A percentile compares a stretch with the other conserved stretches of the same genome.
phyloP scores from a whole-genome alignment of 1,284 basidiomycete genomes.

The Cerioporus squamosus region DNA sequence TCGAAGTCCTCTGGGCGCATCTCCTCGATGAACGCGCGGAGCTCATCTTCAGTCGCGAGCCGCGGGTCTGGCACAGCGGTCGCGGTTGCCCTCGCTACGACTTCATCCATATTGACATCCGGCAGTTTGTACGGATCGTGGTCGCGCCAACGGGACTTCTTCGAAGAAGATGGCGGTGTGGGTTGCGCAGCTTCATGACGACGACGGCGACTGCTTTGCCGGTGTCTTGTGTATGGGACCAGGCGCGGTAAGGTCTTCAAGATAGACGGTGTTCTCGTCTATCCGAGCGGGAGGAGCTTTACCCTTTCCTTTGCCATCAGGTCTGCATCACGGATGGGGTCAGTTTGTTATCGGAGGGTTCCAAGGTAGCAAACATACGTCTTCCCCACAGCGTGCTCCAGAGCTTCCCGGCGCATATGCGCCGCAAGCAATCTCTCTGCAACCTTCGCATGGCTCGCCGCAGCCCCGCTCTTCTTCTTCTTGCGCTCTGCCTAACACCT shows the following conservation, averaged over 20 bases:
- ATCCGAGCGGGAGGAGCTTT: conserved; percentile 50
- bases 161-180: conserved; percentile 54
- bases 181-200: conserved; percentile 40
- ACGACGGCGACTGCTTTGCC: conserved; percentile 39
- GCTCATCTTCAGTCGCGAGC: conserved; percentile 92
- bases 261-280: conserved; percentile 77
- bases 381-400: conserved; percentile 68
- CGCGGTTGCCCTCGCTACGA: conserved; percentile 61
- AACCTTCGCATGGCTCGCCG: conserved; percentile 79
- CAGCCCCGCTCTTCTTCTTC: conserved; percentile 88
- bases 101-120: conserved; percentile 67
- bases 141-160: conserved; percentile 66
- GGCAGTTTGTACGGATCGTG: conserved; percentile 88
- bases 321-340: conserved; percentile 1
- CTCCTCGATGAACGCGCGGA: conserved; percentile 89
- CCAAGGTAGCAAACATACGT: conserved; percentile 13
- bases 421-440: conserved; percentile 94
- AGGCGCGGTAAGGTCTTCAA: conserved; percentile 79
- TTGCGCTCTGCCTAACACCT: conserved; percentile 76
- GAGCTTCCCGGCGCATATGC: conserved; percentile 89
- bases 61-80: conserved; percentile 79
- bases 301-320: conserved; percentile 45
- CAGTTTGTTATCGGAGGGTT: background rate
- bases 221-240: conserved; percentile 57
- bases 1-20: conserved; percentile 95